Evolutionary conservation across 352 stramenopile species (phyloP).

Genomic region (Globisporangium nagaii): DNA sequence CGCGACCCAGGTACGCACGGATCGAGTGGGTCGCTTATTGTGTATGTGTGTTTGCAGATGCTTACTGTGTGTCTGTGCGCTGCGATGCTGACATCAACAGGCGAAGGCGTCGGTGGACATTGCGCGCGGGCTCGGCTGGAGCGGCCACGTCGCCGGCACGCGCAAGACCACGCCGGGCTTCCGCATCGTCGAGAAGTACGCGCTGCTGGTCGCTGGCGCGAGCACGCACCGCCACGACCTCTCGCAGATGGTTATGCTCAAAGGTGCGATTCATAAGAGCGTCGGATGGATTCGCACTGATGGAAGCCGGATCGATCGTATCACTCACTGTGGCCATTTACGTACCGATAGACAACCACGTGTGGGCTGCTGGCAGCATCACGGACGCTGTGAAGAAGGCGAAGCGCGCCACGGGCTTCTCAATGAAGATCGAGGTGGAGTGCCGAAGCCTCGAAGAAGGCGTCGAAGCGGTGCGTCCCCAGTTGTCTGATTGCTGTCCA

Average conservation of each 20-base stretch:
- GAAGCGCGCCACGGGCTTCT: constrained; percentile 92
- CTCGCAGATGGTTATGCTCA: constrained; percentile 99
- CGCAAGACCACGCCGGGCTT: constrained; percentile 99
- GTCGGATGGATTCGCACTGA: too few relatives aligned
- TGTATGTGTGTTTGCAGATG: background rate
- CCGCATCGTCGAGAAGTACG: constrained; percentile 98
- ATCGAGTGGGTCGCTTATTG: background rate
- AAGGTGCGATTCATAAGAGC: constrained; percentile 70
- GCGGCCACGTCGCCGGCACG: constrained; percentile 94
- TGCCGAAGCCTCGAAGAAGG: constrained; percentile 92
- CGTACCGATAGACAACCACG: constrained; percentile 99
- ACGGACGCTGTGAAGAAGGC: constrained; percentile 91
- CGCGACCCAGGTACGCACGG: constrained; percentile 59
- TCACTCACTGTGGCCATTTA: too few relatives aligned
- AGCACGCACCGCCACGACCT: constrained; percentile 95
- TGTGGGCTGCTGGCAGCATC: constrained; percentile 95
- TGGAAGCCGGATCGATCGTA: too few relatives aligned
- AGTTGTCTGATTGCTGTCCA: background rate
- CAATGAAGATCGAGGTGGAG: constrained; percentile 99
- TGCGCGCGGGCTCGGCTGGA: constrained; percentile 75
- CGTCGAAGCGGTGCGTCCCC: constrained; percentile 76
- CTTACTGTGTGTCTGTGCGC: background rate
- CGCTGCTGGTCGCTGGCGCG: constrained; percentile 93
- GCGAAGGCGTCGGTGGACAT: constrained; percentile 60
- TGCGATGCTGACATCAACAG: background rate